Percentiles rank a stretch among this genome's conserved stretches.
Conservation (phyloP, 2,329 filamentous ascomycete species). For the Ceratocystis ficicola region DNA sequence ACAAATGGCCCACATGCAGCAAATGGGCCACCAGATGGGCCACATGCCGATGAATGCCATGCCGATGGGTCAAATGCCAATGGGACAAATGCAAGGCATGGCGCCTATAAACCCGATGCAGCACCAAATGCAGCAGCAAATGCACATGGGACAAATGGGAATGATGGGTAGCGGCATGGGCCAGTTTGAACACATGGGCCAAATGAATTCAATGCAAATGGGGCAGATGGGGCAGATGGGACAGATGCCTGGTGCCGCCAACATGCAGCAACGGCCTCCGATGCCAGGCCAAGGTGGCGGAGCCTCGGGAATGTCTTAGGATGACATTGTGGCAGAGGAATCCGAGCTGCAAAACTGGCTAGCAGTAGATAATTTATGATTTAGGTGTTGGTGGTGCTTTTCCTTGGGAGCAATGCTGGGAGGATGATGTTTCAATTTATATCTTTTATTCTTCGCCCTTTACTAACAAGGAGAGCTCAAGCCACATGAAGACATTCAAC, state of each 20-base stretch:
- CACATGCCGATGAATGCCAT: constrained; percentile 22
- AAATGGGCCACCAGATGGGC: constrained; percentile 19
- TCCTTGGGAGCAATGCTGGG: not conserved
- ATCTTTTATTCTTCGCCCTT: not conserved
- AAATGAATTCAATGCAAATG: constrained; percentile 19
- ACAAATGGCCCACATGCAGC: constrained; percentile 19
- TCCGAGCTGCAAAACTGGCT: constrained; percentile 6
- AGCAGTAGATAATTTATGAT: not conserved
- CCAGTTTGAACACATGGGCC: constrained; percentile 20
- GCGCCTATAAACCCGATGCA: constrained; percentile 17
- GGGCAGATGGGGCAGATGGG: constrained; percentile 19
- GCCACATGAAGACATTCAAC: not conserved
- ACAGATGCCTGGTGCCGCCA: constrained; percentile 15
- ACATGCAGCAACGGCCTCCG: constrained; percentile 20
- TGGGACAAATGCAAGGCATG: constrained; percentile 19
- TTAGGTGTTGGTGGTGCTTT: not conserved
- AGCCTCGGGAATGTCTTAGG: constrained; percentile 20
- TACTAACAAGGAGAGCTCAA: not conserved
- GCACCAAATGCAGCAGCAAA: constrained; percentile 20
- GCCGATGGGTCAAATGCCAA: constrained; percentile 19
- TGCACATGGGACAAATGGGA: constrained; percentile 20
- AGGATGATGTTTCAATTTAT: not conserved
- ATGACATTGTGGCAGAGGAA: constrained; percentile 18
- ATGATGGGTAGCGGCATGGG: constrained; percentile 21
- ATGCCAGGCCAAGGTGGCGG: constrained; percentile 20